Evolutionary conservation across 176 grass and related monocot genomes (phyloP).

Genomic region (Musa schizocarpa): DNA sequence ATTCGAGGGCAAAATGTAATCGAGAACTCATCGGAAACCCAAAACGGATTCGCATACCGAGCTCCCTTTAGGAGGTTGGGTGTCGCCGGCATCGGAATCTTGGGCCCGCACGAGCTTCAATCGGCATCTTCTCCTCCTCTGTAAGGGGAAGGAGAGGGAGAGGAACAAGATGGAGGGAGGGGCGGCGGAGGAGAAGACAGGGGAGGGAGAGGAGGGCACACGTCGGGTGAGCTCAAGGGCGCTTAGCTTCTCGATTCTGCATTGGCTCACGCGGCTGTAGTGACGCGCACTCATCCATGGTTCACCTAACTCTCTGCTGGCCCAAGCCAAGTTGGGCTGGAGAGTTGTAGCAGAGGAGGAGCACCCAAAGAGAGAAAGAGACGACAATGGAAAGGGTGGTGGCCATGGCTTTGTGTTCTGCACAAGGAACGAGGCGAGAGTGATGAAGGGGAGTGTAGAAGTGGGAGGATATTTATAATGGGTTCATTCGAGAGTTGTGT

Average conservation of each 20-base stretch:
- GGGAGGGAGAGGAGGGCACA: background rate
- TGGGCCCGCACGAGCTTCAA: background rate
- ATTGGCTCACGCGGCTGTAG: background rate
- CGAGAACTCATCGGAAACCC: background rate
- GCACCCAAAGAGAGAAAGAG: too few species aligned
- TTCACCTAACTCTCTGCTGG: too few species aligned
- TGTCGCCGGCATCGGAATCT: background rate
- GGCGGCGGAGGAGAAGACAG: background rate
- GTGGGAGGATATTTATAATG: too few species aligned
- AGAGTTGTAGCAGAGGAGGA: too few species aligned
- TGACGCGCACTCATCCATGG: too few species aligned
- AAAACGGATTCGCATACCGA: background rate
- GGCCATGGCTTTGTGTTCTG: too few species aligned
- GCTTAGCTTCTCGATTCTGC: background rate
- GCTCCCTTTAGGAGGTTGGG: background rate
- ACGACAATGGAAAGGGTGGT: too few species aligned
- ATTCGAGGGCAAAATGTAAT: background rate
- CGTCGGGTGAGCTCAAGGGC: background rate
- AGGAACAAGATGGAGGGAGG: background rate
- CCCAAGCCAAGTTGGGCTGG: too few species aligned
- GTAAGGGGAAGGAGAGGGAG: background rate
- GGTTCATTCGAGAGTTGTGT: too few species aligned
- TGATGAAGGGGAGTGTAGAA: too few species aligned
- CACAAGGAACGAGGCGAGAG: too few species aligned
- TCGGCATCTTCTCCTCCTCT: background rate